phyloP scores from a whole-genome alignment of 768 basidiomycete genomes.

The Podaxis carcinomalis region DNA sequence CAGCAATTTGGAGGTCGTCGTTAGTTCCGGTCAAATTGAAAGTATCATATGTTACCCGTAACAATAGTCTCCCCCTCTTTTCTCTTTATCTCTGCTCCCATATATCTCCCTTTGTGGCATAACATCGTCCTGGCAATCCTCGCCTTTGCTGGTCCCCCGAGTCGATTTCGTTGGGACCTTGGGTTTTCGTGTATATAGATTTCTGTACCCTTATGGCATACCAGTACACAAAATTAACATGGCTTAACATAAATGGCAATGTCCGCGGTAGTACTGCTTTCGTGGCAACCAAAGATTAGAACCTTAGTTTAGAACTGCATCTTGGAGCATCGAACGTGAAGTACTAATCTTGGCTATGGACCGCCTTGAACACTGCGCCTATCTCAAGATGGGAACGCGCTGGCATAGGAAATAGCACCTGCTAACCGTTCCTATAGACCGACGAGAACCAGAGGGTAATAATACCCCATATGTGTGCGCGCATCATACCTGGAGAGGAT shows the following conservation, averaged over 20 bases:
- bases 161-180: neutral
- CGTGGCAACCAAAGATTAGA: neutral
- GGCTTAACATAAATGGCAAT: neutral
- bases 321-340: too few relatives aligned
- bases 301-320: too few relatives aligned
- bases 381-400: too few relatives aligned
- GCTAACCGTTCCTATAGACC: neutral
- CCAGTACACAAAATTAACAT: neutral
- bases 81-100: neutral
- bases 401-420: too few relatives aligned
- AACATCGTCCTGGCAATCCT: neutral
- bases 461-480: neutral
- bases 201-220: neutral
- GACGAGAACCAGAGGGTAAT: neutral
- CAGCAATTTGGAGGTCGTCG: conserved; percentile 3
- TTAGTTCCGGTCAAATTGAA: neutral
- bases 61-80: neutral
- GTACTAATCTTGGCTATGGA: too few relatives aligned
- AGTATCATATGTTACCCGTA: conserved; percentile 3
- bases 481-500: neutral
- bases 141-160: neutral
- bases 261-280: neutral
- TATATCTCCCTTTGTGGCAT: neutral
- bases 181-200: conserved; percentile 4
- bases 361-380: too few relatives aligned